Evolutionary conservation across 805 yeast species (phyloP), one percentile per base, ranked within the genome.

Genomic region (Ogataea methylovora): DNA sequence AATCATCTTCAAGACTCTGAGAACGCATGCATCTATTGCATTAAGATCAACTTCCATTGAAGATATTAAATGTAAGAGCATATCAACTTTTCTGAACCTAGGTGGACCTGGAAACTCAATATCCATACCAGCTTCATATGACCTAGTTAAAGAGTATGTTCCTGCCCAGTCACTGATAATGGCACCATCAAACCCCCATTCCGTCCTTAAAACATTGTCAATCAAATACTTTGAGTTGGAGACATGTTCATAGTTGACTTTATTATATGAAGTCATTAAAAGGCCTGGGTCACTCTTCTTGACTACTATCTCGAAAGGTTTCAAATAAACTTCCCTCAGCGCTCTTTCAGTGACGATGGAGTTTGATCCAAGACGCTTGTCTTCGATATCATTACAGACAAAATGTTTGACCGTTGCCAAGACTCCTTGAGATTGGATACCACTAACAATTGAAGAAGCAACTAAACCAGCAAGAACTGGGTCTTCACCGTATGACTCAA

Each of bases 121-220:
- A 48, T 76, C 79, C 36, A 78, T 56, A 7, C 84, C 83, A 24
- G 73, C 72, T 27, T 66, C 62, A 30, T 76, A 49, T 11, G 78
- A 46, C 29, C 61, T 67, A 28, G 58, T 60, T 24, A 58, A 56
- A 12, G 76, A 62, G 50, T 70, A 75, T 8, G 67, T 63, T 18
- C 84, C 84, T 48, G 47, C 69, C 84, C 84, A 77, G 54, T 77
- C 84, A 20, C 78, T 69, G 76, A 78, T 73, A 24, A 67, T 50
- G 24, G 67, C 51, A 29, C 84, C 84, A 8, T 69, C 58, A 56
- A 63, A 77, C 4, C 60, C 58, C 80, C 80, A 77, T 49, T 77
- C 82, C 3, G 60, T 48, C 35, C 79, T 58, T 38, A 77, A 56
- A 25, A 74, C 54, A 21, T 69, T 67, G 9, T 63, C 52, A 27